Evolutionary conservation across 306 rosid species (phyloP).

Genomic region (Leucaena leucocephala): DNA sequence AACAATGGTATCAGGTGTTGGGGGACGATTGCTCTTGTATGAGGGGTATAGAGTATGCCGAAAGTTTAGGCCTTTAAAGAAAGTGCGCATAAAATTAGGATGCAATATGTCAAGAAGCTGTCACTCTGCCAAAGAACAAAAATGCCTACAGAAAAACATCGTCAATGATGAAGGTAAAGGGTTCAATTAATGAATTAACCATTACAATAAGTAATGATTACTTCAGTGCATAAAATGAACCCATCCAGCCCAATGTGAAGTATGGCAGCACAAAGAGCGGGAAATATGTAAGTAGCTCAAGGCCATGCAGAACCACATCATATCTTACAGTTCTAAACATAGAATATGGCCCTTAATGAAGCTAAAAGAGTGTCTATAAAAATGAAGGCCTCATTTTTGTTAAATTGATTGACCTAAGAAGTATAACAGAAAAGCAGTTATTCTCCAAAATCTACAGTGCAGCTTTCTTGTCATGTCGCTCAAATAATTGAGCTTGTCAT

Average conservation of each 20-base stretch:
- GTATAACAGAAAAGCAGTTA: conserved; percentile 25
- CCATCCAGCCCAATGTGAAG: conserved; percentile 1
- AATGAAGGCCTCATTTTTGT: conserved; percentile 23
- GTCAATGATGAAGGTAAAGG: conserved; percentile 18
- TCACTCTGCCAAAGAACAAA: conserved; percentile 13
- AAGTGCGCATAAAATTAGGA: conserved; percentile 38
- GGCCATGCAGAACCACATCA: conserved; percentile 35
- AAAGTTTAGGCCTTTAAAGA: conserved; percentile 76
- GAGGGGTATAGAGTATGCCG: conserved; percentile 85
- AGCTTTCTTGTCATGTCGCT: conserved; percentile 25
- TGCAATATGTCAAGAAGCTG: conserved; percentile 26
- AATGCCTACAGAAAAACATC: conserved; percentile 16
- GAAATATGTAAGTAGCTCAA: conserved; percentile 13
- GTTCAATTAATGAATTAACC: conserved; percentile 18
- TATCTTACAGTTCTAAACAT: conserved; percentile 17
- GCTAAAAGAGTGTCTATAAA: conserved; percentile 35
- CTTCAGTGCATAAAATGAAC: conserved; percentile 21
- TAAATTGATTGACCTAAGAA: conserved; percentile 20
- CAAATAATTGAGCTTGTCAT: conserved; percentile 24
- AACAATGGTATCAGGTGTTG: conserved; percentile 94
- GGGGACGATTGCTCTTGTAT: conserved; percentile 95
- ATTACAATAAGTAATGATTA: conserved; percentile 22
- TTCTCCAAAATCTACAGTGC: conserved; percentile 25
- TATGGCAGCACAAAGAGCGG: conserved; percentile 19
- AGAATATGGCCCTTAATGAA: conserved; percentile 28